phyloP scores from a whole-genome alignment of 108 stramenopile species.

The Skeletonema tropicum region DNA sequence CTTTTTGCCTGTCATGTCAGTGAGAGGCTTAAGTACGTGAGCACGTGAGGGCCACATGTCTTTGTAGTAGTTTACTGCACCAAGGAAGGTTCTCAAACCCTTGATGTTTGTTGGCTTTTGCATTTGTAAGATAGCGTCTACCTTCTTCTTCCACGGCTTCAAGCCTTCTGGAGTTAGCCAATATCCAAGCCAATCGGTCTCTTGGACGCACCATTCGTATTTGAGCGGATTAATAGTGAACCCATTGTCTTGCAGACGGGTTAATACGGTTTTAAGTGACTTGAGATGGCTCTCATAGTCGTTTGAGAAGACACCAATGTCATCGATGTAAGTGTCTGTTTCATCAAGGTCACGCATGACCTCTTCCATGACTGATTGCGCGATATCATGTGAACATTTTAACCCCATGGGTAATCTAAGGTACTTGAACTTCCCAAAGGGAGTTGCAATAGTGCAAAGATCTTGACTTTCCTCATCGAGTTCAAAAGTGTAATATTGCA shows the following conservation, averaged over 20 bases:
- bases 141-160: slow-evolving; percentile 57
- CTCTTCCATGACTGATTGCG: slow-evolving; percentile 43
- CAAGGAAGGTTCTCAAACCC: slow-evolving; percentile 48
- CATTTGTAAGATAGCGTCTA: slow-evolving; percentile 45
- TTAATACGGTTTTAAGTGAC: slow-evolving; percentile 9
- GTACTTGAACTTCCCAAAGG: slow-evolving; percentile 39
- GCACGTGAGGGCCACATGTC: slow-evolving; percentile 55
- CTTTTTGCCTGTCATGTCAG: slow-evolving; percentile 19
- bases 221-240: slow-evolving; percentile 59
- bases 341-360: slow-evolving; percentile 28
- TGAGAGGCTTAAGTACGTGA: slow-evolving; percentile 53
- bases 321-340: slow-evolving; percentile 48
- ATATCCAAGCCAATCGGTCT: slow-evolving; percentile 67
- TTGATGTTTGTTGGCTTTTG: slow-evolving; percentile 18
- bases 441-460: slow-evolving; percentile 25
- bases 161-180: slow-evolving; percentile 57
- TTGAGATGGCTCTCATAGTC: slow-evolving; percentile 23
- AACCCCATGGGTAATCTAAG: slow-evolving; percentile 32
- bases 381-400: slow-evolving; percentile 30
- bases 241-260: slow-evolving; percentile 29
- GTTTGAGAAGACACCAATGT: slow-evolving; percentile 21
- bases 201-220: slow-evolving; percentile 60
- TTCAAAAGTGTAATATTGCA: slow-evolving; percentile 44
- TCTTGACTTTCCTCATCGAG: slow-evolving; percentile 22
- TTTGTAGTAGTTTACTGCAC: slow-evolving; percentile 46